Base-by-base conservation (phyloP, 2,329 filamentous ascomycete species). In the Corynespora cassiicola region DNA sequence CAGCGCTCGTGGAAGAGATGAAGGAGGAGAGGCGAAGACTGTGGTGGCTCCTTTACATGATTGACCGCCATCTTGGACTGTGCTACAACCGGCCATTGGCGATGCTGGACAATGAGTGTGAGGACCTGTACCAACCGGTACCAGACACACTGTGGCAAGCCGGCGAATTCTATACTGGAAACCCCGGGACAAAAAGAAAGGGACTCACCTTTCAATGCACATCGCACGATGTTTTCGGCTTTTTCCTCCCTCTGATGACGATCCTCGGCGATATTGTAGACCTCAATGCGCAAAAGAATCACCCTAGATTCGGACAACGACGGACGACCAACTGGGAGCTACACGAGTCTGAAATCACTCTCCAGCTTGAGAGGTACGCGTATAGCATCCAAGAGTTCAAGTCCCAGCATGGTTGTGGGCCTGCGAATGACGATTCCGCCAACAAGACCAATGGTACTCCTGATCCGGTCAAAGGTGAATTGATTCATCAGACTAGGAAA, bases 21-120 rank as follows among this genome's bases (percentile, higher is more conserved):
- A 83, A 88, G 36, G 91, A 96, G 68, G 91, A 96, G 63, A 79
- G 91, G 34, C 82, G 91, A 31, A 82, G 91, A 28, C 86, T 94
- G 47, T 96, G 91, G 91, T 96, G 91, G 91, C 78, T 96, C 7
- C 77, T 94, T 25, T 96, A 95, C 71, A 90, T 88, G 47, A 87
- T 94, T 29, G 91, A 96, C 68, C 47, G 91, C 26, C 91, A 96
- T 70, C 73, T 96, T 21, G 88, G 90, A 0, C 76, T 96, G 4
- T 96, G 90, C 74, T 96, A 95, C 68, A 96, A 96, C 63, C 81
- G 89, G 18, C 90, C 91, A 0, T 75, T 96, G 16, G 92, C 89
- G 49, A 78, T 96, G 34, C 79, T 95, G 30, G 91, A 96, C 25
- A 65, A 62, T 26, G 90, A 96, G 69, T 96, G 91, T 62, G 85